Evolutionary conservation across 2,329 filamentous ascomycete species (phyloP).

Genomic region (Curvularia lunata): DNA sequence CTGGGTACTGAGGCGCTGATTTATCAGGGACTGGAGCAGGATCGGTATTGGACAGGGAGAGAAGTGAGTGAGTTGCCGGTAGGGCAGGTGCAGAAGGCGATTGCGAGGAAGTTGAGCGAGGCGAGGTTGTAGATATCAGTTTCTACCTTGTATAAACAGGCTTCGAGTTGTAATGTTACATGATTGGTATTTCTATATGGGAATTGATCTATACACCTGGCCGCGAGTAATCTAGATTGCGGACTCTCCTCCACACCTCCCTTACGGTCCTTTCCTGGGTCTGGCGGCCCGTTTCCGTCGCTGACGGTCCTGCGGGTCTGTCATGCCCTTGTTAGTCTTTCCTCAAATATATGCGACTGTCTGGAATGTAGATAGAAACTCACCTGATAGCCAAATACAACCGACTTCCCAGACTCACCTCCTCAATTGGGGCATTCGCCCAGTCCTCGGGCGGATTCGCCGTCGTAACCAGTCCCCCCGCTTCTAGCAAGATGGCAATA

Average conservation of each 20-base stretch:
- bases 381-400: slow-evolving; percentile 74
- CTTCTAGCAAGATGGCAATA: slow-evolving; percentile 74
- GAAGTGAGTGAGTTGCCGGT: slow-evolving; percentile 65
- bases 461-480: slow-evolving; percentile 75
- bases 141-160: neutral
- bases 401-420: slow-evolving; percentile 69
- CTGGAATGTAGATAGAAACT: slow-evolving; percentile 19
- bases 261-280: slow-evolving; percentile 73
- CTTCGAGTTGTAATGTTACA: neutral
- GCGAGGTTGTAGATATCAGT: slow-evolving; percentile 25
- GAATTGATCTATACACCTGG: slow-evolving; percentile 58
- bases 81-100: slow-evolving; percentile 63
- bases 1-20: slow-evolving; percentile 78
- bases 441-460: slow-evolving; percentile 71
- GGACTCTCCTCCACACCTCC: slow-evolving; percentile 74
- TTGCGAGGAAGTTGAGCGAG: slow-evolving; percentile 47
- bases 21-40: slow-evolving; percentile 76
- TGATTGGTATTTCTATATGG: neutral
- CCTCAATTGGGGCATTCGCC: slow-evolving; percentile 62
- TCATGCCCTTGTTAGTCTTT: neutral
- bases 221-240: slow-evolving; percentile 68
- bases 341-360: neutral
- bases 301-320: slow-evolving; percentile 68
- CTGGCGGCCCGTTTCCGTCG: slow-evolving; percentile 67
- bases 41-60: slow-evolving; percentile 67